Evolutionary conservation across 2,329 filamentous ascomycete genomes (phyloP), one percentile per base, ranked within the genome.

Genomic region (Pestalotiopsis sp.): DNA sequence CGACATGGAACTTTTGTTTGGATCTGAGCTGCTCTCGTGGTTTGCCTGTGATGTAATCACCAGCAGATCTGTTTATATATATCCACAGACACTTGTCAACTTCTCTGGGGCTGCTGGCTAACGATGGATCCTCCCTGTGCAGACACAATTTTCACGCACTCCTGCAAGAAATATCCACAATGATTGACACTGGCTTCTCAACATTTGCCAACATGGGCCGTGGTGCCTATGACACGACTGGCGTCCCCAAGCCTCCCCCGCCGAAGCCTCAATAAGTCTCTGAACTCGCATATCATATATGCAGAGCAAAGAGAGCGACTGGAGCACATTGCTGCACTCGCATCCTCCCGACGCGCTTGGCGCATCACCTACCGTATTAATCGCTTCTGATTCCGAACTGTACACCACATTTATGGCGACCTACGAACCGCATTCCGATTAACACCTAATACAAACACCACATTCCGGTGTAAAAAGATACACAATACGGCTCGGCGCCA

Each of bases 151-250:
- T 60, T 52, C 45, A 20, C 65, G 31, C 65, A 25, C 31, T 41
- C 52, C 23, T 49, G 20, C 38, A 62, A 23, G 5, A n/a, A 49
- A 36, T 27, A 20, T 55, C 38, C 72, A 74, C 69, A 70, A 79
- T 79, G 77, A 70, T 73, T 72, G 70, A 70, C 68, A 74, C 73
- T 72, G 77, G 77, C 63, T 70, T 72, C 65, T 73, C 72, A 71
- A 73, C 58, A 49, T 68, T 75, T 73, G 70, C 76, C 67, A 78
- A 79, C 73, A 79, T 79, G 77, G 77, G 77, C 71, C 77, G 77
- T 58, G 77, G 77, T 61, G 77, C 77, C 70, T 79, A 79, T 59
- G 77, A 79, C 69, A 79, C 77, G 69, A 79, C 77, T 61, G 77
- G 77, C 69, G 76, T 78, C 55, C 76, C 77, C 58, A 79, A 79